Percentiles rank a stretch among this genome's conserved stretches.
Conservation (phyloP, 2,329 filamentous ascomycete species). For the Penicillium sp. region DNA sequence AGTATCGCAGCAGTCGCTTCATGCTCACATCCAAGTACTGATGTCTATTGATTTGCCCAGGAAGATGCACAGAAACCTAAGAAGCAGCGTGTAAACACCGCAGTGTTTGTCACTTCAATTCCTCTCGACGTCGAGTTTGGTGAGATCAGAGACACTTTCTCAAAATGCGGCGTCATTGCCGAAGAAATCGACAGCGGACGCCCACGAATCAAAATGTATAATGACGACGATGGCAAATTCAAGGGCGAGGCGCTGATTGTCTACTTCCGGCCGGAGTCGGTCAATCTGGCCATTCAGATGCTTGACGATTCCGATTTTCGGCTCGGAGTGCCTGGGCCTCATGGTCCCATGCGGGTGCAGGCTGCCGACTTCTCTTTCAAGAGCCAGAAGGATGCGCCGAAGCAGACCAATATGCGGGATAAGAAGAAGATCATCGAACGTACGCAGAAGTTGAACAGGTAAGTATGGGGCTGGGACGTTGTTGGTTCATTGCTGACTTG, state of each 20-base stretch:
- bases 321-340: slow-evolving; percentile 50
- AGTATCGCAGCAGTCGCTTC: slow-evolving; percentile 21
- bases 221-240: slow-evolving; percentile 72
- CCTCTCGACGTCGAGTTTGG: slow-evolving; percentile 72
- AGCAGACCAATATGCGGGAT: slow-evolving; percentile 57
- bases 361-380: slow-evolving; percentile 89
- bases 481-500: slow-evolving; percentile 15
- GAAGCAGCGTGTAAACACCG: slow-evolving; percentile 66
- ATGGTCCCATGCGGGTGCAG: slow-evolving; percentile 71
- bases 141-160: slow-evolving; percentile 81
- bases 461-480: slow-evolving; percentile 15
- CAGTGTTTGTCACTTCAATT: slow-evolving; percentile 85
- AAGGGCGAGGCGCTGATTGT: slow-evolving; percentile 92
- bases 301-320: slow-evolving; percentile 65
- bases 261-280: slow-evolving; percentile 93
- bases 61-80: slow-evolving; percentile 36
- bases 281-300: slow-evolving; percentile 58
- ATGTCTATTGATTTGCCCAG: slow-evolving; percentile 12
- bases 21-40: background rate
- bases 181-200: slow-evolving; percentile 87
- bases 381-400: slow-evolving; percentile 65
- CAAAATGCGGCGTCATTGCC: slow-evolving; percentile 84
- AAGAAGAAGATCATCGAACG: slow-evolving; percentile 88
- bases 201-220: slow-evolving; percentile 90
- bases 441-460: slow-evolving; percentile 77